Evolutionary conservation across 306 rosid species (phyloP), one percentile per base, ranked within the genome.

Genomic region (Abrus pulchellus): DNA sequence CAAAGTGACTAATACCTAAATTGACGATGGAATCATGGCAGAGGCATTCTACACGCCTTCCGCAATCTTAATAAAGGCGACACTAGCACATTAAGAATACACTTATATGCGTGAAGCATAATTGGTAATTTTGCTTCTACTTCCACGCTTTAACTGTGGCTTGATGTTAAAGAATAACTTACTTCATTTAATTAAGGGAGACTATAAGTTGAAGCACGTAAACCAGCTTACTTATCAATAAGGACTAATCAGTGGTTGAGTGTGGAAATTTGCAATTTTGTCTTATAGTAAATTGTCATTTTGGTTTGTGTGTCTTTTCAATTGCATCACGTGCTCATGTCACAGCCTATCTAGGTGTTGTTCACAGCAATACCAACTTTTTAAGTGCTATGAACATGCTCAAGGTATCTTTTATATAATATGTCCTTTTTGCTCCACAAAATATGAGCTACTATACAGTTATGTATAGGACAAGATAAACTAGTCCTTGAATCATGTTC

Each of bases 1-100:
- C 38, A 81, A 64, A 61, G 28, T 75, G 72, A 56, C 30, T 7
- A 1, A 8, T 56, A 64, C 81, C 80, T 70, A 76, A 80, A 75
- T 29, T 10, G 5, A 47, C 59, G n/a, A 28, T 20, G 3, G 54
- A 54, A 61, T 29, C 67, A 49, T 36, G 3, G 14, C 57, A 38
- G 5, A 64, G 38, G 56, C 41, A 56, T 48, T 67, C 9, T 13
- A 13, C 53, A 78, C 56, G 33, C 77, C 28, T 73, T 65, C 69
- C 9, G 48, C 73, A 1, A 44, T 43, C 59, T 64, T 40, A 14
- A 38, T 63, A 33, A 11, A 27, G 7, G 33, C 49, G 6, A 53
- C 20, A 53, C 59, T 63, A 20, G 27, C 57, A 44, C 4, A 63
- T 64, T 47, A 53, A 72, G n/a, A 74, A 75, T 49, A 30, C 62